Evolutionary conservation across 2,329 filamentous ascomycete genomes (phyloP).

Genomic region (Hymenoscyphus repandus): DNA sequence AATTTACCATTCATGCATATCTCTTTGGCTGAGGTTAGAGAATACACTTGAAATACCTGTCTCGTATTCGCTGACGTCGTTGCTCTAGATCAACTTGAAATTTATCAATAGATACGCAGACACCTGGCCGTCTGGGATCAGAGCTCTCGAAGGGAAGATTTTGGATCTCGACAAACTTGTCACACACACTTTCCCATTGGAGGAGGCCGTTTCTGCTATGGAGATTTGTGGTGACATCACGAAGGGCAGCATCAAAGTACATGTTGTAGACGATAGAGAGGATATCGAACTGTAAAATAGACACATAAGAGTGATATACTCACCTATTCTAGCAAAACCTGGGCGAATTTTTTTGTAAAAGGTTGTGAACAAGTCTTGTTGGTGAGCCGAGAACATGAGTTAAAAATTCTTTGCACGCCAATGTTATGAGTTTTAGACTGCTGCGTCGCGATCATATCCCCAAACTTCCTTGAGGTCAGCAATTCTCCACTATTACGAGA

Average conservation of each 20-base stretch:
- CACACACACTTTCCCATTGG: constrained; percentile 58
- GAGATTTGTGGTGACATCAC: constrained; percentile 45
- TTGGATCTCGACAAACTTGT: constrained; percentile 58
- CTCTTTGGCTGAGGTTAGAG: constrained; percentile 23
- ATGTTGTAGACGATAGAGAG: constrained; percentile 3
- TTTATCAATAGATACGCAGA: constrained; percentile 69
- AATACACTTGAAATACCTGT: no score
- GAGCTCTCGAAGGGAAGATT: constrained; percentile 52
- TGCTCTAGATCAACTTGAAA: constrained; percentile 53
- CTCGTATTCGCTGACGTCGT: no score
- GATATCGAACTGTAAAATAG: no score
- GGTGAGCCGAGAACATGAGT: no score
- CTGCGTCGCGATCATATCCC: constrained; percentile 14
- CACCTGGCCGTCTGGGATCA: constrained; percentile 63
- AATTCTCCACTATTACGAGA: constrained; percentile 41
- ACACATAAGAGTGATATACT: no score
- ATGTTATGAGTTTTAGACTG: background rate
- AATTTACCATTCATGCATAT: constrained; percentile 40
- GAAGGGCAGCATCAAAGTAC: constrained; percentile 7
- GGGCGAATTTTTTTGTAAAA: no score
- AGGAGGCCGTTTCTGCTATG: constrained; percentile 39
- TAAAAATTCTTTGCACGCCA: no score
- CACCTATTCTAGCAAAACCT: no score
- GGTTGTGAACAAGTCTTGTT: no score
- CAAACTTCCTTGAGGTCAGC: constrained; percentile 39